Evolutionary conservation across 116 monocot genomes (phyloP).

Genomic region (Zostera marina): DNA sequence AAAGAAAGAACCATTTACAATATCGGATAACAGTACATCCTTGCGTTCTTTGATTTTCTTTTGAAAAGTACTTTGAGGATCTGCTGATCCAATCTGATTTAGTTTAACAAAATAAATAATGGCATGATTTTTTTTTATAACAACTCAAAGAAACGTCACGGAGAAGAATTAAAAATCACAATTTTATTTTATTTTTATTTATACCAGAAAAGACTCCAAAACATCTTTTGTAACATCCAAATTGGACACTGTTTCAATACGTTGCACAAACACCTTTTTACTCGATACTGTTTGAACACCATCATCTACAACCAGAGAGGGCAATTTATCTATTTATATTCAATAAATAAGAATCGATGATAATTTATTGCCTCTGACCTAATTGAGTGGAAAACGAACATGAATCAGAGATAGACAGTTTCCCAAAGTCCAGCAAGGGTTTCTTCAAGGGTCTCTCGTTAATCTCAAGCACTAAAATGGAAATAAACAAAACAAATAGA

Average conservation of each 20-base stretch:
- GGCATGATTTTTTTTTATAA: neutral
- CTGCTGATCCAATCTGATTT: conserved; percentile 17
- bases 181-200: neutral
- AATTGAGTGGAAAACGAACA: neutral
- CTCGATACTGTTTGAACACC: conserved; percentile 11
- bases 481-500: neutral
- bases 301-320: neutral
- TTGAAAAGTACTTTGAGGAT: conserved; percentile 10
- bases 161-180: too few species aligned
- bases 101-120: neutral
- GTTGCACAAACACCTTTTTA: conserved; percentile 64
- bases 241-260: conserved; percentile 44
- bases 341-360: neutral
- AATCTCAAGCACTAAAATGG: conserved; percentile 20
- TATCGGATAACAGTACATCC: conserved; percentile 24
- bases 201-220: conserved; percentile 46
- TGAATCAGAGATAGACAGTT: conserved; percentile 11
- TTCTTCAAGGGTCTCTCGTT: conserved; percentile 19
- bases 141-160: neutral
- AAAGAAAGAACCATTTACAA: conserved; percentile 16
- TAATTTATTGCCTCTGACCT: neutral
- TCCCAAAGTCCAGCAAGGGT: conserved; percentile 12
- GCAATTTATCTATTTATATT: conserved; percentile 2
- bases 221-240: conserved; percentile 30
- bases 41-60: conserved; percentile 31